Evolutionary conservation across 768 basidiomycete species (phyloP).

Genomic region (Serendipita sp.): DNA sequence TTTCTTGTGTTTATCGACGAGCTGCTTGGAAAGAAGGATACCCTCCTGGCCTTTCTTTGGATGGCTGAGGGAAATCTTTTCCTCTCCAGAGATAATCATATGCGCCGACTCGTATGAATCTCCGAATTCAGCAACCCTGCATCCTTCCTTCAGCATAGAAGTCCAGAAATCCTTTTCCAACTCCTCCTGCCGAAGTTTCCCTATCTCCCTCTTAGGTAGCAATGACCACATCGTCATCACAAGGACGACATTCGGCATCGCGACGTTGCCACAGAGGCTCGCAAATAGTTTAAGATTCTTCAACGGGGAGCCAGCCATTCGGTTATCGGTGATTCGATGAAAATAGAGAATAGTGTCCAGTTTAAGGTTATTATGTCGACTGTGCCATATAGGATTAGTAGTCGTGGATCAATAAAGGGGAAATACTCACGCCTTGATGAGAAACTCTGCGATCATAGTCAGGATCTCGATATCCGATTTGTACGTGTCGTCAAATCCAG

Average conservation of each 20-base stretch:
- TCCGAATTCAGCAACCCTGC: not conserved
- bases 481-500: slow-evolving; percentile 14
- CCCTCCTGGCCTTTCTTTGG: no score
- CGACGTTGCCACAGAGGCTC: not conserved
- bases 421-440: not conserved
- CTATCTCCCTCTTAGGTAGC: not conserved
- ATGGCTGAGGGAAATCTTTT: no score
- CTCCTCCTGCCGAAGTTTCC: not conserved
- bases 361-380: not conserved
- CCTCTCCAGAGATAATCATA: slow-evolving; percentile 5
- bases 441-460: slow-evolving; percentile 14
- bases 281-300: not conserved
- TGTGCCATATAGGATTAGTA: not conserved
- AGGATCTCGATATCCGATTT: slow-evolving; percentile 16
- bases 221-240: not conserved
- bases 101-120: not conserved
- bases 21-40: no score
- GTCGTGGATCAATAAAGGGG: not conserved
- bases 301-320: not conserved
- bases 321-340: not conserved
- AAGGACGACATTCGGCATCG: not conserved
- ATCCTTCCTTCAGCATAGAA: not conserved
- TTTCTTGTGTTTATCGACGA: no score
- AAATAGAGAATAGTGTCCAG: not conserved
- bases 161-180: not conserved